These are phyloP conservation scores for Passiflora organensis DNA, from an alignment of 345 rosid genomes.

Conservation along the genomic window DNA sequence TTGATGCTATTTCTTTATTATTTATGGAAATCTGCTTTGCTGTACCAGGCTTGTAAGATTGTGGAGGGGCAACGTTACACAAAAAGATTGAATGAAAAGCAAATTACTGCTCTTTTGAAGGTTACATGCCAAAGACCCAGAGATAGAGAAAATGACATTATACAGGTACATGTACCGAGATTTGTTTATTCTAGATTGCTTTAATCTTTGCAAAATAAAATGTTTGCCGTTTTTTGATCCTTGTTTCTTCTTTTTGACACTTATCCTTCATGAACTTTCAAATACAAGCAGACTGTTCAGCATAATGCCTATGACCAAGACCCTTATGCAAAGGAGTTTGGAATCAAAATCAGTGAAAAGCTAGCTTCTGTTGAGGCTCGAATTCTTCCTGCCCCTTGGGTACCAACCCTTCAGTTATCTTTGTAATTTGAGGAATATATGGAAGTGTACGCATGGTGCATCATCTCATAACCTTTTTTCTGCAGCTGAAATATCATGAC, in stretches of 20 bases:
- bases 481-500: constrained; percentile 96
- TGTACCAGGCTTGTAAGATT: constrained; percentile 83
- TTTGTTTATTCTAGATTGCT: not conserved
- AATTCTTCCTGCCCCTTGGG: constrained; percentile 99
- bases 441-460: not conserved
- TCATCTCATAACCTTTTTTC: constrained; percentile 7
- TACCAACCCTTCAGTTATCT: constrained; percentile 21
- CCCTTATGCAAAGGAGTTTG: constrained; percentile 95
- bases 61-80: constrained; percentile 97
- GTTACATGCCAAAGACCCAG: constrained; percentile 98
- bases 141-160: constrained; percentile 82
- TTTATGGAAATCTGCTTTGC: constrained; percentile 9
- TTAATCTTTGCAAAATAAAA: not conserved
- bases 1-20: not conserved
- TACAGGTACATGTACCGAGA: constrained; percentile 36
- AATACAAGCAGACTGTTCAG: constrained; percentile 65
- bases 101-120: constrained; percentile 81
- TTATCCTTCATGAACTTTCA: constrained; percentile 13
- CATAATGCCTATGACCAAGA: constrained; percentile 88
- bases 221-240: not conserved
- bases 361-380: constrained; percentile 94
- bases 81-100: constrained; percentile 87
- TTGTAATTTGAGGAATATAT: not conserved
- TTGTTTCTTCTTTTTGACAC: not conserved
- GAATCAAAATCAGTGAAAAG: constrained; percentile 85